These are phyloP conservation scores for Penicillium sp. DNA, from an alignment of 2,329 filamentous ascomycete species.

Conservation along the genomic window DNA sequence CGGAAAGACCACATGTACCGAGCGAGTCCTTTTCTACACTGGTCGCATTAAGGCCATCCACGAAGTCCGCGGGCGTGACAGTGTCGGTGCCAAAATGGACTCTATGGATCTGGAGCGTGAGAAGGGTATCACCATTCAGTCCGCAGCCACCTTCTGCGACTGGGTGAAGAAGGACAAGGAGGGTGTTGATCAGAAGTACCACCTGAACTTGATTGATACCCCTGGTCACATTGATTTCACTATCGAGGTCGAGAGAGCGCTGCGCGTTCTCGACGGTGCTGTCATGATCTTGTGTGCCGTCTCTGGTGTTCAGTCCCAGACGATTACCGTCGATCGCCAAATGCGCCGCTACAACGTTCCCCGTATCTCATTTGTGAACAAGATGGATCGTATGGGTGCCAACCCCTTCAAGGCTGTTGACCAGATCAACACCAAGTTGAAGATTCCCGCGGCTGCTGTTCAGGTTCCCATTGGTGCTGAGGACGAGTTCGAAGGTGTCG, in stretches of 20 bases:
- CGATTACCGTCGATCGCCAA: slow-evolving; percentile 95
- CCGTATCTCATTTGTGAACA: slow-evolving; percentile 95
- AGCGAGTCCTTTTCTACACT: slow-evolving; percentile 97
- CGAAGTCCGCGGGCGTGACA: slow-evolving; percentile 86
- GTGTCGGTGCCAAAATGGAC: slow-evolving; percentile 98
- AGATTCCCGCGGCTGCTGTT: slow-evolving; percentile 86
- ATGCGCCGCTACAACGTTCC: slow-evolving; percentile 99
- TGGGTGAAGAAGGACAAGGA: slow-evolving; percentile 81
- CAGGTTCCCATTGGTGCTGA: slow-evolving; percentile 94
- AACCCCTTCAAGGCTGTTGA: slow-evolving; percentile 98
- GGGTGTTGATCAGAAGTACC: slow-evolving; percentile 85
- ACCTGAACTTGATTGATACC: slow-evolving; percentile 98
- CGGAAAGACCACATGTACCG: slow-evolving; percentile 94
- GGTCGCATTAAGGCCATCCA: slow-evolving; percentile 96
- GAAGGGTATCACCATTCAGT: slow-evolving; percentile 99
- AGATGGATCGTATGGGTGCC: slow-evolving; percentile 99
- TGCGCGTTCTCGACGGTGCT: slow-evolving; percentile 92
- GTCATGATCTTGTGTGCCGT: slow-evolving; percentile 99
- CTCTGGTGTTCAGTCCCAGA: slow-evolving; percentile 95
- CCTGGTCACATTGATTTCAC: slow-evolving; percentile 99
- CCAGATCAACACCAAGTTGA: slow-evolving; percentile 95
- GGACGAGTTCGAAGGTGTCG: slow-evolving; percentile 87
- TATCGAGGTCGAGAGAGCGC: slow-evolving; percentile 93
- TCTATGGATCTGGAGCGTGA: slow-evolving; percentile 98
- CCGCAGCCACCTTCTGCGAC: slow-evolving; percentile 95